phyloP scores from a whole-genome alignment of 2,329 filamentous ascomycete species.

The Trichoderma citrinoviride region DNA sequence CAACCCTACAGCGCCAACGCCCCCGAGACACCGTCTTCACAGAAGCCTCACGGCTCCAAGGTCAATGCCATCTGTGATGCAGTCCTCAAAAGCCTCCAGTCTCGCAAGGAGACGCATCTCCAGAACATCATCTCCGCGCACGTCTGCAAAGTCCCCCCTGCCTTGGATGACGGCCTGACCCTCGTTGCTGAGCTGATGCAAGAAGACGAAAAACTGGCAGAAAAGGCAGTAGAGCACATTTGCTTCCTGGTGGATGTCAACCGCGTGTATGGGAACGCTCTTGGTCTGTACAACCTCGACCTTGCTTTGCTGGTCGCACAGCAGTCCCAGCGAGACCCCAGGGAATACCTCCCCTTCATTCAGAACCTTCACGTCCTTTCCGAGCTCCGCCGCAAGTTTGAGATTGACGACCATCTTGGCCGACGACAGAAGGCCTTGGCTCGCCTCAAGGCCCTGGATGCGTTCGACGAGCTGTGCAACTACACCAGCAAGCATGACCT shows the following conservation, averaged over 20 bases:
- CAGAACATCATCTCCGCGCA: slow-evolving; percentile 94
- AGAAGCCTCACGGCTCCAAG: slow-evolving; percentile 49
- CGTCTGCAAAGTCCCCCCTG: slow-evolving; percentile 88
- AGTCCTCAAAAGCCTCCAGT: slow-evolving; percentile 66
- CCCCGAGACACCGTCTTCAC: slow-evolving; percentile 22
- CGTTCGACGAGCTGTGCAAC: slow-evolving; percentile 71
- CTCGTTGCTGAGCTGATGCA: slow-evolving; percentile 74
- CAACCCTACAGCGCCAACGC: slow-evolving; percentile 15
- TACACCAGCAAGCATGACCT: slow-evolving; percentile 80
- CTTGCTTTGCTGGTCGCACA: slow-evolving; percentile 88
- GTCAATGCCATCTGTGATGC: slow-evolving; percentile 87
- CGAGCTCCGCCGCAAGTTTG: slow-evolving; percentile 68
- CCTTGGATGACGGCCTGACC: slow-evolving; percentile 77
- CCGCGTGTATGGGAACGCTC: slow-evolving; percentile 81
- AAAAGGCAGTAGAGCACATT: slow-evolving; percentile 91
- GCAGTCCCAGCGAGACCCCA: slow-evolving; percentile 90
- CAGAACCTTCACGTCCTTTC: slow-evolving; percentile 78
- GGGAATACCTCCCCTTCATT: slow-evolving; percentile 93
- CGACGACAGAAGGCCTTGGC: slow-evolving; percentile 72
- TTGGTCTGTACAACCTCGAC: slow-evolving; percentile 89
- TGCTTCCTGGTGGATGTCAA: slow-evolving; percentile 96
- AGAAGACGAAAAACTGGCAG: slow-evolving; percentile 68
- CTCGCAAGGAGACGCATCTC: slow-evolving; percentile 62
- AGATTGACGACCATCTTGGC: slow-evolving; percentile 84
- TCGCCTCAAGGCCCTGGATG: slow-evolving; percentile 70